Base-by-base conservation (phyloP, 768 basidiomycete genomes). In the Tubosaeta sp. region DNA sequence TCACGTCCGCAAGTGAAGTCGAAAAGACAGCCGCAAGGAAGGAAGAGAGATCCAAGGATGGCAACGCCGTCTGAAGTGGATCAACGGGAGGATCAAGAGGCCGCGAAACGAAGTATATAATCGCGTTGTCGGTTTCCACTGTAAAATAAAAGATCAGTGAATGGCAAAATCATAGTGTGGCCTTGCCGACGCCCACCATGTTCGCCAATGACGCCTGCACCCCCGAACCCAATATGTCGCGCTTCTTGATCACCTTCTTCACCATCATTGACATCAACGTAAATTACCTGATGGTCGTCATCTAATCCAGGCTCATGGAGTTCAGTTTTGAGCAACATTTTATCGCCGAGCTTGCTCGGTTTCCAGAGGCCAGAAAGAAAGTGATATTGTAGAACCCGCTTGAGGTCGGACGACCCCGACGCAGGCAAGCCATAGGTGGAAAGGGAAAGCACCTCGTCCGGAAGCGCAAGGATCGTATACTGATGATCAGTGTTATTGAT, bases 11-110 rank as follows among this genome's bases (percentile, higher is more conserved):
- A 44, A 97, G 79, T 11, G 81, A 82, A 11, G 92, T 87, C 2
- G 95, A 91, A 67, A 92, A 94, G 26, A 93, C 74, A 7, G 92
- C 85, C 0, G 94, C 93, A 44, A 98, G 80, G 72, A 95, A 99
- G 17, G 86, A 82, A 3, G 95, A 97, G 16, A 93, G 77, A 37
- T 92, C 85, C n/a, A 97, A 78, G 50, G 80, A 74, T 3, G 92
- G 88, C 14, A 95, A 74, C 13, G 91, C 86, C 6, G 89, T 86
- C 65, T 87, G 81, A 38, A 98, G 74, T 13, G 86, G 80, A 65
- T 94, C 88, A 2, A 78, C 75, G 0, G 97, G 97, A 14, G 92
- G 93, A 3, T 83, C 74, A 43, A 98, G 76, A 1, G 94, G 85
- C 26, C 83, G 80, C 4, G 93, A 88, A 42, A 98, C 71, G 60